Evolutionary conservation across 2,329 filamentous ascomycete genomes (phyloP), one percentile per base, ranked within the genome.

Genomic region (Didymella sp.): DNA sequence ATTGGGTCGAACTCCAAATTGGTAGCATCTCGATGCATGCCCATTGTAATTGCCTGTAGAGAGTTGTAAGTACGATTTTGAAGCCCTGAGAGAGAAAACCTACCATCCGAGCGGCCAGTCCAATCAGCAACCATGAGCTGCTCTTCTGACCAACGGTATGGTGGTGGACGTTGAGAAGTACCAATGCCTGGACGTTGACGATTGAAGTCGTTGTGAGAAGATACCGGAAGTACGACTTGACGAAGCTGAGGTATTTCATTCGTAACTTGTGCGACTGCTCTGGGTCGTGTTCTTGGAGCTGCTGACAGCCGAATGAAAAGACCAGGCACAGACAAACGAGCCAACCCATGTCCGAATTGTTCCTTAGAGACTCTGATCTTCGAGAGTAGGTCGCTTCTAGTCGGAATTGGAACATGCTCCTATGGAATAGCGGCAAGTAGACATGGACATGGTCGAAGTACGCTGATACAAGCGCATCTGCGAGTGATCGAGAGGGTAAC

Each of bases 111-210:
- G 76, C 77, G 8, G 75, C 78, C 30, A 74, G 73, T 2, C 78
- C 78, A 9, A 79, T 71, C 3, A 79, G 67, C 46, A 77, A 70
- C 71, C 76, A 80, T 1, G 76, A 73, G 47, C 72, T 76, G 30
- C 76, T 80, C 25, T 77, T 70, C 55, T 80, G 77, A 12, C 78
- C 78, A 24, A 73, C 72, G 31, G 75, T 77, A 52, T 80, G 75
- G 54, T 78, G 73, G 56, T 80, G 76, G 12, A 79, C 49, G 21
- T 77, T 76, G 11, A 79, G 71, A 5, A 80, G 69, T 51, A 79
- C 72, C 24, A 80, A 68, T 0, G 77, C 78, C 59, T 79, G 77
- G 9, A 80, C 70, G 38, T 79, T 79, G n/a, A 73, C 67, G 8
- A 80, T 62, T 22, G 72, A 78, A 1, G 76, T 76, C 5, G 74